phyloP scores from a whole-genome alignment of 2,329 filamentous ascomycete species.

The Colletotrichum sp. region DNA sequence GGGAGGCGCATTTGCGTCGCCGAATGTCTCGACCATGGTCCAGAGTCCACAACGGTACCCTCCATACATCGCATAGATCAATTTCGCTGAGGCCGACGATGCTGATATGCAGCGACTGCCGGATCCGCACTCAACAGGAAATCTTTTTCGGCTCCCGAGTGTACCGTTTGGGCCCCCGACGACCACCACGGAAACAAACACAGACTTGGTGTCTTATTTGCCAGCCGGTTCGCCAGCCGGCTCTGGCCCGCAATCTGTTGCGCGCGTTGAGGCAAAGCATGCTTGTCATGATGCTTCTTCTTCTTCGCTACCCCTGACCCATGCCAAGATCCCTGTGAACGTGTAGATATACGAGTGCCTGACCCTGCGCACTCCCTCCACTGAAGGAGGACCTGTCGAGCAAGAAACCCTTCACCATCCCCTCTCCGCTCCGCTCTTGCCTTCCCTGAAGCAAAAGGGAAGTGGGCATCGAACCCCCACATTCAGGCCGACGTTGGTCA shows the following conservation, averaged over 20 bases:
- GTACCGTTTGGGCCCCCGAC: background rate
- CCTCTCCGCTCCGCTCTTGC: background rate
- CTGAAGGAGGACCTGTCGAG: background rate
- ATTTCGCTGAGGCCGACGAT: background rate
- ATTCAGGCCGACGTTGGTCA: conserved; percentile 5
- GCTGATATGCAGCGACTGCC: background rate
- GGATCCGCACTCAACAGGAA: background rate
- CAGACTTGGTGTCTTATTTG: background rate
- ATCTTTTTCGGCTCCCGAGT: background rate
- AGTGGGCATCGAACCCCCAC: conserved; percentile 2
- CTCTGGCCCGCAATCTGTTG: background rate
- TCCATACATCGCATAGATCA: background rate
- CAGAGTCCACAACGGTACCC: background rate
- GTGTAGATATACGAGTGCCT: background rate
- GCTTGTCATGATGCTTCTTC: conserved; percentile 8
- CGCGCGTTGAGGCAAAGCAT: background rate
- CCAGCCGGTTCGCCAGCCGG: background rate
- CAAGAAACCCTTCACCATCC: background rate
- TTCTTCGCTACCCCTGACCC: conserved; percentile 4
- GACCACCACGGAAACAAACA: background rate
- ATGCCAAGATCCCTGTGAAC: background rate
- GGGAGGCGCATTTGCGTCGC: background rate
- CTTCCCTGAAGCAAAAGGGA: background rate
- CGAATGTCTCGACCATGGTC: background rate
- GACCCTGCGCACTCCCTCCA: background rate